Evolutionary conservation across 169 alveolate species (phyloP).

Genomic region (Theileria luwenshuni): DNA sequence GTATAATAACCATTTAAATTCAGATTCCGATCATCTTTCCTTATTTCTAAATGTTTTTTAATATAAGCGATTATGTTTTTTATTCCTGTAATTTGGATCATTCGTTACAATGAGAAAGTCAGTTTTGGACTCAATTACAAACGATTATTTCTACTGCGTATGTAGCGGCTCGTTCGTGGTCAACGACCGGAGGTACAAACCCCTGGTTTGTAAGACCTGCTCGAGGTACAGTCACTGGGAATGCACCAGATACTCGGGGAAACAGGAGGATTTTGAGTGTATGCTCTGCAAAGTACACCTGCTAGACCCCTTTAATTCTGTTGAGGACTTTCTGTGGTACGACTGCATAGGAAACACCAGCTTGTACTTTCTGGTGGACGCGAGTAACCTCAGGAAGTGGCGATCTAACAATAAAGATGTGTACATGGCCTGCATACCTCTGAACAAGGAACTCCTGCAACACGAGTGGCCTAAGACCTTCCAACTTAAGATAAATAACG

Average conservation of each 20-base stretch:
- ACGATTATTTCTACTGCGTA: constrained; percentile 38
- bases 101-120: constrained; percentile 13
- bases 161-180: constrained; percentile 38
- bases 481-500: constrained; percentile 70
- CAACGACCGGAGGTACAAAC: not conserved
- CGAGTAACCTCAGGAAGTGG: constrained; percentile 68
- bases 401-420: constrained; percentile 69
- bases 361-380: constrained; percentile 51
- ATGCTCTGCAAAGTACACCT: constrained; percentile 67
- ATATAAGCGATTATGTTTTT: constrained; percentile 9
- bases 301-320: constrained; percentile 77
- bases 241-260: constrained; percentile 48
- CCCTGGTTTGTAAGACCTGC: constrained; percentile 50
- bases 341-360: constrained; percentile 59
- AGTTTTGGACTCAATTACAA: not conserved
- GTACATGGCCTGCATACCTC: constrained; percentile 54
- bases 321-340: constrained; percentile 72
- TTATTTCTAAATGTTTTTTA: no score
- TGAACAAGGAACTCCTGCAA: constrained; percentile 36
- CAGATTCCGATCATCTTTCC: not conserved
- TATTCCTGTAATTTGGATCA: not conserved
- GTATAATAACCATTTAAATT: not conserved
- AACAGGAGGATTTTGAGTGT: constrained; percentile 72
- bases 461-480: constrained; percentile 84
- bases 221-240: constrained; percentile 38